phyloP scores from a whole-genome alignment of 805 yeast species.

The Starmerella bombi region DNA sequence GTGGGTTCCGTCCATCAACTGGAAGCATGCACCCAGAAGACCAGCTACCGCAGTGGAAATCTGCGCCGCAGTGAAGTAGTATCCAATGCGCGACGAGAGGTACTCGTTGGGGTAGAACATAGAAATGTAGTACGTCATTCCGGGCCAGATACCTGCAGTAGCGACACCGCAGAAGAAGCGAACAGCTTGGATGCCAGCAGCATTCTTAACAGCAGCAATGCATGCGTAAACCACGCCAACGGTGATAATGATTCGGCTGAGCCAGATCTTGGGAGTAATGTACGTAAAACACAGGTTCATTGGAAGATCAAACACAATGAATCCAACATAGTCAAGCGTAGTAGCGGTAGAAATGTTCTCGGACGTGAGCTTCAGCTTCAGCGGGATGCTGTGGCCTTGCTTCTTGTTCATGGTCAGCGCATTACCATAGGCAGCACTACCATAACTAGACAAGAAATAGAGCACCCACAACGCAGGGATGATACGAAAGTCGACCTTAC shows the following conservation, averaged over 20 bases:
- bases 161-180: conserved; percentile 62
- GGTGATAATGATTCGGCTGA: conserved; percentile 59
- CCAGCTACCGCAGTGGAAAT: conserved; percentile 81
- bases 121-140: conserved; percentile 69
- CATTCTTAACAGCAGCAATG: conserved; percentile 43
- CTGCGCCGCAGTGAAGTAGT: conserved; percentile 85
- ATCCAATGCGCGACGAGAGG: conserved; percentile 67
- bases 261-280: conserved; percentile 75
- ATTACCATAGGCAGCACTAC: conserved; percentile 62
- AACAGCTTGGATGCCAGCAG: conserved; percentile 53
- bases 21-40: conserved; percentile 76
- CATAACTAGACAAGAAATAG: conserved; percentile 68
- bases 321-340: conserved; percentile 73
- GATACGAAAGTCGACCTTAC: conserved; percentile 54
- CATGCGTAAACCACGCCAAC: conserved; percentile 71
- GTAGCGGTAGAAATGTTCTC: conserved; percentile 60
- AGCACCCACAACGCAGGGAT: conserved; percentile 74
- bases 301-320: conserved; percentile 73
- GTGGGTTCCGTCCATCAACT: conserved; percentile 55
- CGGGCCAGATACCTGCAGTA: conserved; percentile 87
- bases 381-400: conserved; percentile 47
- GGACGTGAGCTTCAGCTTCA: conserved; percentile 37
- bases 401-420: conserved; percentile 65
- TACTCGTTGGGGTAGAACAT: conserved; percentile 76
- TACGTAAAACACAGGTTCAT: conserved; percentile 78